These are phyloP conservation scores for Papiliotrema terrestris DNA, from an alignment of 1,284 basidiomycete species.

Conservation along the genomic window DNA sequence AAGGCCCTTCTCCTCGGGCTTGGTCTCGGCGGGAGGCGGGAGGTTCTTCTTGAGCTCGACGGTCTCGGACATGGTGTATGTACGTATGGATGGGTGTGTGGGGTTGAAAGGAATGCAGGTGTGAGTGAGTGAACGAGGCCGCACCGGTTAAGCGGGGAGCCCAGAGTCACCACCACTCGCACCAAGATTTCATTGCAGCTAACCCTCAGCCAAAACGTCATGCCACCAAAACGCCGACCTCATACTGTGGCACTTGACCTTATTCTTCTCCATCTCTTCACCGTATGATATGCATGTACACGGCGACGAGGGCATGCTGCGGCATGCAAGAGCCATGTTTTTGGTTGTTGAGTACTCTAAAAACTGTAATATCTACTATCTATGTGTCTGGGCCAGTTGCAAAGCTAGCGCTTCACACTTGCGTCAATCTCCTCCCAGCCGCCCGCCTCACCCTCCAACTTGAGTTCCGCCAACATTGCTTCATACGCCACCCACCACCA, in stretches of 20 bases:
- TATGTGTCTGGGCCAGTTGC: too few species aligned
- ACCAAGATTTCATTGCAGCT: background rate
- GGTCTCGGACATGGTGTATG: constrained; percentile 18
- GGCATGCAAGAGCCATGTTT: too few species aligned
- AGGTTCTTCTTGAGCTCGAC: constrained; percentile 33
- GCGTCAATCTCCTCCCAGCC: constrained; percentile 38
- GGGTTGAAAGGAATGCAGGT: background rate
- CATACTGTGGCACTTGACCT: background rate
- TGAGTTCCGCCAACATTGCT: constrained; percentile 36
- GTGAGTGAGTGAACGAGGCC: too few species aligned
- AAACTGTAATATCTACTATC: too few species aligned
- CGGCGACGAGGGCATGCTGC: background rate
- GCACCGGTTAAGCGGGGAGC: background rate
- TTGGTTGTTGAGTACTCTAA: too few species aligned
- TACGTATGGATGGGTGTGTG: background rate
- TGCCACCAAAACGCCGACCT: background rate
- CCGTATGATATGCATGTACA: background rate
- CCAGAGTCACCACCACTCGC: too few species aligned
- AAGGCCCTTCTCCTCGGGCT: constrained; percentile 46
- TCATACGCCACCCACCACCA: constrained; percentile 51
- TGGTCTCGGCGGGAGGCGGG: constrained; percentile 30
- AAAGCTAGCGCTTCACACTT: constrained; percentile 19
- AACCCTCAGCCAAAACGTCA: background rate
- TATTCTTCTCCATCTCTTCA: background rate
- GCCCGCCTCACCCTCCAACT: constrained; percentile 21